phyloP scores from a whole-genome alignment of 2,329 filamentous ascomycete genomes.

The Neophaeococcomyces aloes region DNA sequence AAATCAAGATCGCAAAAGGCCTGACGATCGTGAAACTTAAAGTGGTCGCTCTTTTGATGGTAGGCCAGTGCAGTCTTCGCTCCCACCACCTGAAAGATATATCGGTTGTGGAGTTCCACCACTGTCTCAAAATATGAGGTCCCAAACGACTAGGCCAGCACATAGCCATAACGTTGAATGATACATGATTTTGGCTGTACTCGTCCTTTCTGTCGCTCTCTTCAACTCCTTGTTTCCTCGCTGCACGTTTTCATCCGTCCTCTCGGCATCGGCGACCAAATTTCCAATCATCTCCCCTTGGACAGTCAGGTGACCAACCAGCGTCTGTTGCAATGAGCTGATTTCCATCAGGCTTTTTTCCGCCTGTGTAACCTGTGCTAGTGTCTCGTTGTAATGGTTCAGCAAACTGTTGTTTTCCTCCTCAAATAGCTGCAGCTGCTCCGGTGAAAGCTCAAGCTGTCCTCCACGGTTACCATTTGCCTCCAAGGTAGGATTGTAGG shows the following conservation, averaged over 20 bases:
- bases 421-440: conserved; percentile 88
- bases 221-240: conserved; percentile 87
- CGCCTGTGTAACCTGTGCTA: conserved; percentile 87
- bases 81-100: too few species aligned
- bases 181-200: conserved; percentile 66
- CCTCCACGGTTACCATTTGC: conserved; percentile 26
- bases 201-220: conserved; percentile 61
- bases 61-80: too few species aligned
- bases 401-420: conserved; percentile 88
- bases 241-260: conserved; percentile 75
- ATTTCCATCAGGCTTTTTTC: conserved; percentile 90
- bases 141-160: conserved; percentile 65
- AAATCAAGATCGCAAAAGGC: too few species aligned
- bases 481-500: conserved; percentile 19
- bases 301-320: conserved; percentile 72
- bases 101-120: too few species aligned
- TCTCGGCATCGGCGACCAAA: conserved; percentile 70
- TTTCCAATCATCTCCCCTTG: conserved; percentile 86
- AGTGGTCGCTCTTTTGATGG: too few species aligned
- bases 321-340: conserved; percentile 77
- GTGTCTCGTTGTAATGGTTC: conserved; percentile 83
- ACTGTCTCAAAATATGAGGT: conserved; percentile 48
- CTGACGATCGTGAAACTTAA: too few species aligned
- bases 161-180: conserved; percentile 69
- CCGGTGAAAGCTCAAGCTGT: conserved; percentile 54